These are phyloP conservation scores for Delitschia confertaspora DNA, from an alignment of 495 filamentous ascomycete genomes.

Conservation along the genomic window DNA sequence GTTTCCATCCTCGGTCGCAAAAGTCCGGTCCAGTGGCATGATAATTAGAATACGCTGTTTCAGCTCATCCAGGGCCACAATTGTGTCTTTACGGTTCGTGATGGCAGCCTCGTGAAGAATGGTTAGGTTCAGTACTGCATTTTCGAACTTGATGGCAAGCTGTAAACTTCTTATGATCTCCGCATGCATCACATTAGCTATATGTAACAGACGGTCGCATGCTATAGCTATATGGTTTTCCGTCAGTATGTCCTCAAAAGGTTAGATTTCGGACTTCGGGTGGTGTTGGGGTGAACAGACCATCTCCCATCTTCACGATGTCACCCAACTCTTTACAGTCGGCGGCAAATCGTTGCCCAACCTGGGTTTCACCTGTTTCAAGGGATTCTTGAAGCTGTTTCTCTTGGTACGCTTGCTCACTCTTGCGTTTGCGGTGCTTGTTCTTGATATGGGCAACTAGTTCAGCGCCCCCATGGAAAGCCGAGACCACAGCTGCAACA, in stretches of 20 bases:
- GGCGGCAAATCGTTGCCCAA: conserved; percentile 13
- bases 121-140: conserved; percentile 34
- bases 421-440: conserved; percentile 30
- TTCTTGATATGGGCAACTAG: conserved; percentile 36
- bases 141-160: conserved; percentile 33
- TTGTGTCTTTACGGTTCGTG: conserved; percentile 28
- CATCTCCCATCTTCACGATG: conserved; percentile 33
- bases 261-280: conserved; percentile 11
- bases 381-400: conserved; percentile 26
- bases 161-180: conserved; percentile 40
- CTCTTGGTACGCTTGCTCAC: conserved; percentile 27
- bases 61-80: conserved; percentile 32
- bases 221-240: conserved; percentile 19
- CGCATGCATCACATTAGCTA: conserved; percentile 39
- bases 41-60: conserved; percentile 33
- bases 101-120: conserved; percentile 36
- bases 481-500: conserved; percentile 39
- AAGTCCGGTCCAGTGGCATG: conserved; percentile 12
- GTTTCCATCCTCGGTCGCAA: not conserved
- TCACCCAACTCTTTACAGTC: conserved; percentile 21
- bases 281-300: conserved; percentile 21
- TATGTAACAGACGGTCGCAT: conserved; percentile 37
- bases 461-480: conserved; percentile 39
- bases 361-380: conserved; percentile 16
- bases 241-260: conserved; percentile 4